Base-by-base conservation (phyloP, 805 yeast genomes). In the Lachancea cidri region DNA sequence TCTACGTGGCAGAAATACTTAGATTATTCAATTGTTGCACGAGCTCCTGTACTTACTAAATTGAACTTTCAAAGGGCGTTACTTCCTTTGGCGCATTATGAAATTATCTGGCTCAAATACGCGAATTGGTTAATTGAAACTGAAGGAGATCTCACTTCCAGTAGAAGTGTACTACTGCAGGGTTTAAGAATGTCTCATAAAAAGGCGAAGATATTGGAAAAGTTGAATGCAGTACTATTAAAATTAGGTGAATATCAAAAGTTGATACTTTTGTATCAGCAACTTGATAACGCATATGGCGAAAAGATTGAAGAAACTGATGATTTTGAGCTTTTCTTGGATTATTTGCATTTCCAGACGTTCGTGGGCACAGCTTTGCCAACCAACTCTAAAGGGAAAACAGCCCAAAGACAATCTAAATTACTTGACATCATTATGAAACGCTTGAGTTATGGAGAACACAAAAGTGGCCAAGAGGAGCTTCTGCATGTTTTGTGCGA, bases 41-140 rank as follows among this genome's bases (percentile, higher is more conserved):
- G 48, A 14, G 43, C 48, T 8, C 52, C 50, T 20, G 36, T 48
- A 4, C 39, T 53, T n/a, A 51, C 47, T 1, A 50, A 59, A 38
- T 25, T 58, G 24, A 55, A 54, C 33, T 63, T 61, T 30, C 66
- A 63, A 45, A 51, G 67, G 40, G 61, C 64, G 2, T 35, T 63
- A 17, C 11, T 52, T 5, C 54, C 62, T 6, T 39, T 62, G 13
- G 61, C 62, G 1, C 60, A 55, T 34, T 57, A 55, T 31, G 65
- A 61, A 17, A 20, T 38, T 6, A 41, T 63, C 4, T 63, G 66
- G 66, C 18, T 60, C 3, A 49, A 54, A 38, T 63, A 58, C 35
- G 51, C 62, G 2, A 38, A 47, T n/a, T 63, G 66, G 65, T 36
- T 59, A 14, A 45, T 56, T 11, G 51, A 48, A 4, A 25, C 36